Evolutionary conservation across 129 eudicot genomes (phyloP), one percentile per base, ranked within the genome.

Genomic region (Rutidosis leptorrhynchoides): DNA sequence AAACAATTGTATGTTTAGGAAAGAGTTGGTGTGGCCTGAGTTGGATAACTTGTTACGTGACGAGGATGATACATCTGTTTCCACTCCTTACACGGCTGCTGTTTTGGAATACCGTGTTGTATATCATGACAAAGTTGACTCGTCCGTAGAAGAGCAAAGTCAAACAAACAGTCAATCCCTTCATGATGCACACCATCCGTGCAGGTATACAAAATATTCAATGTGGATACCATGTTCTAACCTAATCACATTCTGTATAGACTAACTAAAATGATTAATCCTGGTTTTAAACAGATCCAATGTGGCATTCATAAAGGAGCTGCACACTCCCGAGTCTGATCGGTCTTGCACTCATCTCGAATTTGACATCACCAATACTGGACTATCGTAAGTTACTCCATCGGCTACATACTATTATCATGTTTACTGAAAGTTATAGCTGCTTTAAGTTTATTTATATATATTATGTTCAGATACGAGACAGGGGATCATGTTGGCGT

Each of bases 341-440:
- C 97, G 97, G 15, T 90, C 97, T 58, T 90, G 97, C 86, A 87
- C 92, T 51, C 97, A 90, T 84, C 62, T 90, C 79, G 97, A 90
- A 73, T 90, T 90, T 55, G 97, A 90, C 79, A 87, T 90, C 27
- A 43, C 95, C 37, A 72, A 79, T 64, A 82, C 90, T n/a, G 95
- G 90, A 74, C 75, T 90, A n/a, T 42, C 77, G 97, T 90, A 81
- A 77, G 86, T 73, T 19, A 27, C 76, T 26, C 45, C 6, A 29
- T 61, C 5, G 0, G 23, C 4, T 27, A 58, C 26, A 6, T 52
- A 29, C 16, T n/a, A n/a, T 7, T 53, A 0, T 14, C 20, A 6
- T 20, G 25, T 63, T 27, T 19, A 59, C 12, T 22, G 2, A 12
- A 26, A 42, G 1, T 17, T 40, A 17, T 5, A 51, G 23, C 7